Conservation (phyloP, 176 grass and related monocot genomes). For the Phragmites australis region DNA sequence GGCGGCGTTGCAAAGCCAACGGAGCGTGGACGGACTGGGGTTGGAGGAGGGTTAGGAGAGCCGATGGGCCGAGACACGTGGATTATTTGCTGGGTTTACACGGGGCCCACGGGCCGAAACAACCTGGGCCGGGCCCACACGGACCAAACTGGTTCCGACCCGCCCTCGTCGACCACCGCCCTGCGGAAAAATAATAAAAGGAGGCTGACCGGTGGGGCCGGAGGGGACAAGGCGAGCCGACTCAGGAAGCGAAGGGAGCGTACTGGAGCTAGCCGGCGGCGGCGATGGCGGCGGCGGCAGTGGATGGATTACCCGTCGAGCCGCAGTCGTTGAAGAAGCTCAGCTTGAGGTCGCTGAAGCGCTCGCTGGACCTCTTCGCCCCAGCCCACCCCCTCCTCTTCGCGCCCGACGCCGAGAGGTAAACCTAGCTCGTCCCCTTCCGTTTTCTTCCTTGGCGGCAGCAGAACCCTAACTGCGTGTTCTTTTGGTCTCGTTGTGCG, state of each 20-base stretch:
- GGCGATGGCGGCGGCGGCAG: slow-evolving; percentile 37
- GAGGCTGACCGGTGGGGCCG: neutral
- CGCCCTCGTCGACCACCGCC: neutral
- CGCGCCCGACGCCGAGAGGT: slow-evolving; percentile 64
- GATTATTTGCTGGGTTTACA: neutral
- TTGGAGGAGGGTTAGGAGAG: no score
- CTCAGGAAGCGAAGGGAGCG: neutral
- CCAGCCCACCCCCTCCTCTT: slow-evolving; percentile 54
- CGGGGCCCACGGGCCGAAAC: neutral
- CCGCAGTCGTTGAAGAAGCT: slow-evolving; percentile 92
- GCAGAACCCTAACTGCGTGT: slow-evolving; percentile 9
- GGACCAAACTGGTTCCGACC: neutral
- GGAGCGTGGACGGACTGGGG: neutral
- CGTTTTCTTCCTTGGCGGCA: neutral
- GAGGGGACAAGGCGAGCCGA: neutral
- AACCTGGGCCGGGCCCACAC: neutral
- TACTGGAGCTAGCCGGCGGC: neutral
- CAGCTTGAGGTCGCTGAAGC: slow-evolving; percentile 77
- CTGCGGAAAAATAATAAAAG: neutral
- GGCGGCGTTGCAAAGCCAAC: neutral
- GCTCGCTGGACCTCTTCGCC: slow-evolving; percentile 77
- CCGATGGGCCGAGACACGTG: neutral
- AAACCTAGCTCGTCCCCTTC: neutral
- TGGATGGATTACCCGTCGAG: slow-evolving; percentile 57
- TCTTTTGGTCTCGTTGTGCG: neutral